Evolutionary conservation across 2,329 filamentous ascomycete genomes (phyloP), one percentile per base, ranked within the genome.

Genomic region (Diplodia corticola): DNA sequence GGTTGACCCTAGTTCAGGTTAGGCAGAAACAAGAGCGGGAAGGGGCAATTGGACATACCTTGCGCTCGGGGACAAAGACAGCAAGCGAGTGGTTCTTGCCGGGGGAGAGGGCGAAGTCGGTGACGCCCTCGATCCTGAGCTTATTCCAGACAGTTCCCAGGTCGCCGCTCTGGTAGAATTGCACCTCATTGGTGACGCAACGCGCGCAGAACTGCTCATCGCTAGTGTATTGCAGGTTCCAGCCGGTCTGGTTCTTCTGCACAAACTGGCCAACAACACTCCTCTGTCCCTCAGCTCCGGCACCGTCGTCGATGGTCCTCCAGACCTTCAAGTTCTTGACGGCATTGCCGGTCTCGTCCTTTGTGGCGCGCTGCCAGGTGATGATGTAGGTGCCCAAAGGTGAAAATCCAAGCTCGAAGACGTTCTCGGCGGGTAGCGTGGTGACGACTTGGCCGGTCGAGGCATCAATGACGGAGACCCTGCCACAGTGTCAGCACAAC

Each of bases 271-370:
- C 94, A 53, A 97, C 85, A 33, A 93, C 88, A 73, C 80, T 77
- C 69, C 89, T 84, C 80, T 91, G 90, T 71, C 89, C 86, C 68
- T 80, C 81, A 57, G 80, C 86, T 53, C 85, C 85, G 54, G 87
- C 81, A 65, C 78, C 78, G 9, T 91, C 88, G 75, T 94, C 91
- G 65, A 92, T 81, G 40, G 91, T 93, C 76, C 89, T 88, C 95
- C 95, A 99, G 73, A 99, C 89, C 85, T 97, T 98, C 70, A 99
- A 83, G 78, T 99, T 99, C 86, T 97, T 97, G 72, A 88, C 89
- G 53, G 95, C 93, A 79, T 97, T 92, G 66, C 95, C 95, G 68
- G 91, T 89, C 75, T 94, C 94, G 75, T 98, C 94, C 83, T 98
- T 98, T 71, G 87, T 85, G 9, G 93, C 91, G 40, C 95, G 89